Evolutionary conservation across 345 rosid genomes (phyloP), one percentile per base, ranked within the genome.

Genomic region (Pistacia atlantica): DNA sequence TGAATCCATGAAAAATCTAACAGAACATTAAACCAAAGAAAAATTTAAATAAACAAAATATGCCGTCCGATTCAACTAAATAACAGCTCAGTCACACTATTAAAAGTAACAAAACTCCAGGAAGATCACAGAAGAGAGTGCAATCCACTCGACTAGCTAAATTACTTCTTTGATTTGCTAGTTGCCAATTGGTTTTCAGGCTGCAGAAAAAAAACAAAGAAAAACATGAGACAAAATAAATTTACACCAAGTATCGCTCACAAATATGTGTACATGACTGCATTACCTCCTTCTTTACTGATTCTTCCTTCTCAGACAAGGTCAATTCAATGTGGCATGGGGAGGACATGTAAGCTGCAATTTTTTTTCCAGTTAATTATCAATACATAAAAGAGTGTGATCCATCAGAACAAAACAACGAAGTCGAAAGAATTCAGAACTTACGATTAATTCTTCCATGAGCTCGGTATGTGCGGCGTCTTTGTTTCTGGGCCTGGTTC

Each of bases 361-460:
- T 33, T 25, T 22, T 42, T 14, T 9, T 68, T 11, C 38, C 54
- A 7, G 10, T n/a, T 67, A 13, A 16, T 31, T 14, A 60, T 0
- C 5, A 1, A 0, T 17, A 38, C 4, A 25, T 2, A n/a, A 10
- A 22, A 46, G 16, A 2, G 33, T 20, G 10, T 1, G n/a, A 5
- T 3, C 49, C 20, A 58, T 2, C 8, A 54, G 56, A 2, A 8
- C 7, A 0, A 54, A 35, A 8, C 16, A 0, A 7, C 63, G 48
- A 31, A 14, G 1, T 4, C 31, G 0, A 5, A 17, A 46, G 66
- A 8, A 18, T 48, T 2, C 0, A 28, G 22, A 65, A 80, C 95
- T 65, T 84, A 96, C 99, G 98, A 18, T 96, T 94, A 72, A 96
- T 96, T 86, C 98, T 87, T 88, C 99, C 99, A 1, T 96, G 98